phyloP scores from a whole-genome alignment of 371 early-diverging fungal species.

The Mucor indicus region DNA sequence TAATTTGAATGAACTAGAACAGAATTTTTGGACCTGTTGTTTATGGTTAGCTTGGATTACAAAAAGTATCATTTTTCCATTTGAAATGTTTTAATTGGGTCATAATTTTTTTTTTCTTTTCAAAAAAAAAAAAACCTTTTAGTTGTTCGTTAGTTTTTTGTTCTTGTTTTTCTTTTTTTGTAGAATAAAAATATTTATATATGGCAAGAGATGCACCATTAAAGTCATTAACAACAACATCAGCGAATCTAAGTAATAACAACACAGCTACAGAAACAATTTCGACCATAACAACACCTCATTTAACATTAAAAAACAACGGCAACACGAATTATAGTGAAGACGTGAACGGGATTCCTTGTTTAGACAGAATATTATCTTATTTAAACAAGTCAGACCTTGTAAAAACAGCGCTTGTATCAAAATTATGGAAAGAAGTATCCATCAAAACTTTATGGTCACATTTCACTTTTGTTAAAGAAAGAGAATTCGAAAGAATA shows the following conservation, averaged over 20 bases:
- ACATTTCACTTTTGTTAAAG: conserved; percentile 36
- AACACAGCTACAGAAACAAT: not conserved
- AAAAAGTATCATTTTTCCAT: no score
- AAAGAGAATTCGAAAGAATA: conserved; percentile 42
- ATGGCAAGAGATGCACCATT: conserved; percentile 45
- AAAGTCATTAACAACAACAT: conserved; percentile 9
- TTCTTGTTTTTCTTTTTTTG: no score
- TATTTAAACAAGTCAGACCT: conserved; percentile 26
- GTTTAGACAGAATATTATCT: conserved; percentile 27
- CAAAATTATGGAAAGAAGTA: conserved; percentile 29
- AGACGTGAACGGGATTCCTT: no score
- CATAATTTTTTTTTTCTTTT: not conserved
- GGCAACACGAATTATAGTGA: no score
- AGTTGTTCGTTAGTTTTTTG: no score
- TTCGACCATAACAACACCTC: conserved; percentile 4
- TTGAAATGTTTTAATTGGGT: no score
- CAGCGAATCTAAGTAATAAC: no score
- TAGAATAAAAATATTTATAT: conserved; percentile 13
- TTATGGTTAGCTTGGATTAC: no score
- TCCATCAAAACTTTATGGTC: conserved; percentile 31
- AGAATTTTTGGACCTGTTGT: no score
- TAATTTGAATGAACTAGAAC: no score
- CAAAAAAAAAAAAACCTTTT: not conserved
- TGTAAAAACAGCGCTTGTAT: conserved; percentile 20
- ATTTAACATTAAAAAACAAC: not conserved